These are phyloP conservation scores for Fraxinus greggii DNA, from an alignment of 305 asterid genomes.

Conservation along the genomic window DNA sequence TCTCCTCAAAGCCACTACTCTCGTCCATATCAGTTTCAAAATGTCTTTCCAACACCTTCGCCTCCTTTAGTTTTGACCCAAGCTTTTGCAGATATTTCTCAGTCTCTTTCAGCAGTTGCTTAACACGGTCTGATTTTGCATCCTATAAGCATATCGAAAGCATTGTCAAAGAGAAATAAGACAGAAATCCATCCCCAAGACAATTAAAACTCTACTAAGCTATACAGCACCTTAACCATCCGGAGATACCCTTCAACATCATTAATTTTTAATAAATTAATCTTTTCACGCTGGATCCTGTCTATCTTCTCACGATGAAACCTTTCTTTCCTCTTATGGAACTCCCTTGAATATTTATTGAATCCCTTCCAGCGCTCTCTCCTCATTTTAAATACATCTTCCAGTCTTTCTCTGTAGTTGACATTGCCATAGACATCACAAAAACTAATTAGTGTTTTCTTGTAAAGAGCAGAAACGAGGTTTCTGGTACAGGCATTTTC, in stretches of 20 bases:
- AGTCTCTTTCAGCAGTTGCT: slow-evolving; percentile 87
- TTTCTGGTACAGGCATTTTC: slow-evolving; percentile 12
- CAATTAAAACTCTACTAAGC: slow-evolving; percentile 7
- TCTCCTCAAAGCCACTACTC: slow-evolving; percentile 49
- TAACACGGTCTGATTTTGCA: slow-evolving; percentile 96
- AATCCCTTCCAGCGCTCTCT: slow-evolving; percentile 96
- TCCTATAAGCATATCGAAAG: slow-evolving; percentile 55
- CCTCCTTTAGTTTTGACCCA: slow-evolving; percentile 85
- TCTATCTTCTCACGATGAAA: slow-evolving; percentile 97
- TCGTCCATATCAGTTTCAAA: slow-evolving; percentile 75
- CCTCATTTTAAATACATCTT: slow-evolving; percentile 82
- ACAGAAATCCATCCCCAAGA: slow-evolving; percentile 9
- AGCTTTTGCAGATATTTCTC: slow-evolving; percentile 94
- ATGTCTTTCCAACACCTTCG: slow-evolving; percentile 68
- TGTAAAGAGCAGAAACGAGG: slow-evolving; percentile 23
- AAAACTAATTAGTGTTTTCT: not conserved
- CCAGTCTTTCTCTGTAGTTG: slow-evolving; percentile 79
- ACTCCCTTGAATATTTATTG: slow-evolving; percentile 81
- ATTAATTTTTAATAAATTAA: slow-evolving; percentile 89
- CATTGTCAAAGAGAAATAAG: slow-evolving; percentile 20
- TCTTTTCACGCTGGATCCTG: slow-evolving; percentile 98
- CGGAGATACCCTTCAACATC: slow-evolving; percentile 99
- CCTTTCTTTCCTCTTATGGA: slow-evolving; percentile 96
- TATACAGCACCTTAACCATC: slow-evolving; percentile 84
- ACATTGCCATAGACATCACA: slow-evolving; percentile 23